Base-by-base conservation (phyloP, 768 basidiomycete species). In the Tulasnella calospora region DNA sequence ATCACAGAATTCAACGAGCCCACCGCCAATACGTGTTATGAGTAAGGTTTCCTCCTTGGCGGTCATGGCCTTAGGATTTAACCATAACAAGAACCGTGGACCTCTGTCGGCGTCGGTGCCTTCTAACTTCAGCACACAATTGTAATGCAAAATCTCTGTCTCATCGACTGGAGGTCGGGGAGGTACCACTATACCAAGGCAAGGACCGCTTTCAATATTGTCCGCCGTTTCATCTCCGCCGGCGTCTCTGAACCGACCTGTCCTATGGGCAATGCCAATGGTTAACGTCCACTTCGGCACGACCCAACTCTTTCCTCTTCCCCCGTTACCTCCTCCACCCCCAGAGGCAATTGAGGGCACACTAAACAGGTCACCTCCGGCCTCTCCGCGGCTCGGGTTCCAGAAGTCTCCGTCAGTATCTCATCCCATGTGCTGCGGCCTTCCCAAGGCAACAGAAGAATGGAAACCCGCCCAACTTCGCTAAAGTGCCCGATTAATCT, bases 11-110 rank as follows among this genome's bases (percentile, higher is more conserved):
- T 69, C 46, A 19, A 38, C 67, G 19, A 69, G 30, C 10, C 17
- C 38, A 36, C 55, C 75, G 10, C 35, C 74, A 6, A 57, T 76
- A 57, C 74, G 74, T 17, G 55, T 76, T 3, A 76, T 61, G 74
- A 76, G 74, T 30, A 76, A 76, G n/a, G 74, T 76, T 8, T 76
- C 74, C 27, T 76, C 74, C 7, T 35, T 76, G n/a, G 74, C 55
- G 35, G 36, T 76, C 21, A 47, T 17, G 17, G 55, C 74, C 4
- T 30, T 57, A 57, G 55, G 55, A 57, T 12, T 57, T 21, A 47
- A 47, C 55, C 19, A n/a, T 3, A 76, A 46, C 41, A 47, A 47
- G 4, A 71, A 71, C n/a, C 3, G 5, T 17, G 55, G n/a, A 21
- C 51, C 74, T 55, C 74, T 51, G 46, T 51, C 74, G 3, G 15